Evolutionary conservation across 768 basidiomycete species (phyloP).

Genomic region (Tubosaeta brunneosetosa): DNA sequence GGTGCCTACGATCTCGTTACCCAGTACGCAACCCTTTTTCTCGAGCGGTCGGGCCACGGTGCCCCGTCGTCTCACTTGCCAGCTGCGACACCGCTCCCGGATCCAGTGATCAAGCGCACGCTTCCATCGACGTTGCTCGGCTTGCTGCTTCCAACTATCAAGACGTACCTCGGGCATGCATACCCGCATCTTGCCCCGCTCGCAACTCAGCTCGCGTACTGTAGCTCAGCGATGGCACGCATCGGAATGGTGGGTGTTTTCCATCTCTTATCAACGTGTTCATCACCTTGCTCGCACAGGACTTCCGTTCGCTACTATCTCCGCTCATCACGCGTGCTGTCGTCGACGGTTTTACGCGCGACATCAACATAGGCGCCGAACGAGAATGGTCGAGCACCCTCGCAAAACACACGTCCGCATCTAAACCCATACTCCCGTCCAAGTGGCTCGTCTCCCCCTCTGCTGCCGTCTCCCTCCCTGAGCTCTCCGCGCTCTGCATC

Average conservation of each 20-base stretch:
- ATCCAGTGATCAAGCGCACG: slow-evolving; percentile 27
- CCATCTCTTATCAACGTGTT: background rate
- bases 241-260: slow-evolving; percentile 60
- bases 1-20: slow-evolving; percentile 89
- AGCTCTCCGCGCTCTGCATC: slow-evolving; percentile 18
- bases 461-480: slow-evolving; percentile 29
- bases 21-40: slow-evolving; percentile 86
- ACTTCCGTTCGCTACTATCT: slow-evolving; percentile 70
- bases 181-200: slow-evolving; percentile 66
- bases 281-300: slow-evolving; percentile 14
- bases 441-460: slow-evolving; percentile 50
- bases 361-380: slow-evolving; percentile 29
- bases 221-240: slow-evolving; percentile 86
- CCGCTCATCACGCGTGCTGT: slow-evolving; percentile 67
- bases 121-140: slow-evolving; percentile 30
- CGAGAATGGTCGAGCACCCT: slow-evolving; percentile 34
- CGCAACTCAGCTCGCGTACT: slow-evolving; percentile 94
- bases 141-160: slow-evolving; percentile 65
- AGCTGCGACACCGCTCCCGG: slow-evolving; percentile 17
- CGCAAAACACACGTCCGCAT: slow-evolving; percentile 16
- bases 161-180: slow-evolving; percentile 54
- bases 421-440: slow-evolving; percentile 36
- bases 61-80: slow-evolving; percentile 17
- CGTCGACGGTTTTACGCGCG: slow-evolving; percentile 46
- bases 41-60: slow-evolving; percentile 50